Evolutionary conservation across 2,329 filamentous ascomycete genomes (phyloP), one percentile per base, ranked within the genome.

Genomic region (Cryphonectria naterciae): DNA sequence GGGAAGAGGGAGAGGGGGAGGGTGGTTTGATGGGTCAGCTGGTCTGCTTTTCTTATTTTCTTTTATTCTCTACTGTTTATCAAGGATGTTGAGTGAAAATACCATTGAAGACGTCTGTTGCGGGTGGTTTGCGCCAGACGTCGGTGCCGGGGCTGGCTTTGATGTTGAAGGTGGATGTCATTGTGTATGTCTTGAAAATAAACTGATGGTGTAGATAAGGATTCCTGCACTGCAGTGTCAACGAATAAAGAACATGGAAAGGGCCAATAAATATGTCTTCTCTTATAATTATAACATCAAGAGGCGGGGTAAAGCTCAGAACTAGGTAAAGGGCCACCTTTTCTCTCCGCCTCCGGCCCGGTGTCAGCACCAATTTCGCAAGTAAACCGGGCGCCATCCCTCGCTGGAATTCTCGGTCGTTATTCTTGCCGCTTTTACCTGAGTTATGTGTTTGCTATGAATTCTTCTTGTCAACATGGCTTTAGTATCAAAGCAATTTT

Each of bases 61-160:
- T 64, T 54, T 13, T 65, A 28, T 58, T 60, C 32, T 54, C 3
- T 39, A 66, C 10, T 15, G 15, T 19, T 71, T 62, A 39, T 56
- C 61, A 39, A 49, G 28, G 65, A 63, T 66, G 58, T 28, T 60
- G 65, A 5, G 61, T 64, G 25, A 11, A 13, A 54, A 65, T 77
- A 85, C 86, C 91, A 76, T 87, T 91, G 83, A 92, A 93, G 74
- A 87, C 83, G 71, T 90, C 84, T 19, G 86, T 87, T n/a, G 84
- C 81, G 0, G 91, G 91, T 0, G 91, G 89, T 78, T 93, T 93
- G 78, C 91, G 89, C 92, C 92, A 95, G 77, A 94, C 88, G 80
- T 95, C 92, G 49, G 91, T 93, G 43, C 84, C 85, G 0, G 91
- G 85, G 0, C 81, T 77, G 25, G 90, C 87, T 67, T 82, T 84